Evolutionary conservation across 495 filamentous ascomycete genomes (phyloP).

Genomic region (Bryoglossum gracile): DNA sequence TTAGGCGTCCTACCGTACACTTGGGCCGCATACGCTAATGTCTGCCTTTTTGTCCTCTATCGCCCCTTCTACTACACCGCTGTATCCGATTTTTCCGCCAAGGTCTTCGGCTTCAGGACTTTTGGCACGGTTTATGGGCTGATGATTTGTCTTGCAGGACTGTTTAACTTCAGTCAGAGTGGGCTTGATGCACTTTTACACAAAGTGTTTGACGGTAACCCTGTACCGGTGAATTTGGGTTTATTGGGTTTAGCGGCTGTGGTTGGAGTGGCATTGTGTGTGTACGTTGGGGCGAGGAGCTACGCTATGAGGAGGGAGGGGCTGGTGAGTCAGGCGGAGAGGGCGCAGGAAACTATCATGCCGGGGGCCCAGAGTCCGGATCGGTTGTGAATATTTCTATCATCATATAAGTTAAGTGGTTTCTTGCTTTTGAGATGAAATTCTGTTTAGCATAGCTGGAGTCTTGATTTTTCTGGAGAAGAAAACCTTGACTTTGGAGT

Average conservation of each 20-base stretch:
- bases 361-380: conserved; percentile 17
- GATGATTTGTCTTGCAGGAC: conserved; percentile 79
- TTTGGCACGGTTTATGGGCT: conserved; percentile 96
- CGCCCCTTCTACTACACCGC: conserved; percentile 72
- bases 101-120: conserved; percentile 93
- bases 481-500: too few species aligned
- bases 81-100: conserved; percentile 80
- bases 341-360: conserved; percentile 28
- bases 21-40: conserved; percentile 64
- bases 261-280: conserved; percentile 52
- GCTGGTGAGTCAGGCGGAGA: conserved; percentile 34
- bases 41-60: conserved; percentile 73
- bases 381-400: conserved; percentile 16
- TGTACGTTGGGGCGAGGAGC: conserved; percentile 43
- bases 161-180: conserved; percentile 82
- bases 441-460: too few species aligned
- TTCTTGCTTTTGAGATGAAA: too few species aligned
- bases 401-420: too few species aligned
- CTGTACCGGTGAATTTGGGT: conserved; percentile 69
- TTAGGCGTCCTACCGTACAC: conserved; percentile 66
- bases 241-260: conserved; percentile 53
- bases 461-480: too few species aligned
- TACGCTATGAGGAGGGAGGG: conserved; percentile 26
- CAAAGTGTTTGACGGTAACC: conserved; percentile 59
- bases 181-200: conserved; percentile 78